These are phyloP conservation scores for Cajanus cajan DNA, from an alignment of 306 rosid genomes.

Conservation along the genomic window DNA sequence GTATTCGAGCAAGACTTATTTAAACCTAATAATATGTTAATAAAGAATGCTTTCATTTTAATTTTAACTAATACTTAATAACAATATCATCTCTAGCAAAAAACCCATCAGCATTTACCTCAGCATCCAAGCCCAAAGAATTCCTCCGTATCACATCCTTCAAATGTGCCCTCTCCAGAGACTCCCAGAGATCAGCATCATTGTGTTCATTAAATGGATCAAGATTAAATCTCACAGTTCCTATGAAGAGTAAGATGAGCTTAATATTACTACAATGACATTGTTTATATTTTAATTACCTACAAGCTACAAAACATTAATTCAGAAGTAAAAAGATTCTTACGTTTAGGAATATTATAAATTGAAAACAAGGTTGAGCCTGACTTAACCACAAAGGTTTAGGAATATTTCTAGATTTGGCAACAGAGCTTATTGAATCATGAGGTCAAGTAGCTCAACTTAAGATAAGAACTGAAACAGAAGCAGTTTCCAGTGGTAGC, in stretches of 20 bases:
- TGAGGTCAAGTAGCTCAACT: constrained; percentile 8
- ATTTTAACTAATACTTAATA: background rate
- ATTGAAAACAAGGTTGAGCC: constrained; percentile 7
- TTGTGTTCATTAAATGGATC: constrained; percentile 84
- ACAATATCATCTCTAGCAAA: background rate
- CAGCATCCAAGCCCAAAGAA: constrained; percentile 81
- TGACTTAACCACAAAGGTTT: constrained; percentile 2
- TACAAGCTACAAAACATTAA: background rate
- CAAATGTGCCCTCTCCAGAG: constrained; percentile 83
- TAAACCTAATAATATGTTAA: background rate
- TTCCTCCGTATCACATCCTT: constrained; percentile 79
- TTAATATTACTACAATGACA: constrained; percentile 10
- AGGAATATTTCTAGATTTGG: background rate
- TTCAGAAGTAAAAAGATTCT: constrained; percentile 10
- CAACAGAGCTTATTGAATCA: constrained; percentile 10
- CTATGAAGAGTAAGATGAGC: constrained; percentile 36
- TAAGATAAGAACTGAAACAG: background rate
- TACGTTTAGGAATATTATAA: background rate
- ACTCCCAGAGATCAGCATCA: constrained; percentile 97
- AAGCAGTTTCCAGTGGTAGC: background rate
- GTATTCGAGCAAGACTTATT: background rate
- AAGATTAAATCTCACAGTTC: constrained; percentile 85
- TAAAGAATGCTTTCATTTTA: background rate
- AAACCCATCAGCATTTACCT: constrained; percentile 47
- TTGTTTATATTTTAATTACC: constrained; percentile 10